phyloP scores from a whole-genome alignment of 2,329 filamentous ascomycete genomes.

The Xylaria sp. region DNA sequence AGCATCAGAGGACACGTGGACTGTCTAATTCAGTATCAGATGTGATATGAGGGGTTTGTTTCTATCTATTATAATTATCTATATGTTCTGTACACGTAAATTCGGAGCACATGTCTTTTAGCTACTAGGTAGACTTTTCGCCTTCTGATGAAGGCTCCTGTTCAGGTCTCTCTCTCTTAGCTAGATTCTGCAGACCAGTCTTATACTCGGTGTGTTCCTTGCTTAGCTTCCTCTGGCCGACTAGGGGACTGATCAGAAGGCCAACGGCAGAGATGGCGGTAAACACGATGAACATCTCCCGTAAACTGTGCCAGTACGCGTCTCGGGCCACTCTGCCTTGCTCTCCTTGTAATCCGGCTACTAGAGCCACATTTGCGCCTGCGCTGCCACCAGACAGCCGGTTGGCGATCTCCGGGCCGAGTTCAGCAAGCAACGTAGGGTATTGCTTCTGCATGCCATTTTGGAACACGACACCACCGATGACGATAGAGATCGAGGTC shows the following conservation, averaged over 20 bases:
- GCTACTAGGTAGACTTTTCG: constrained; percentile 24
- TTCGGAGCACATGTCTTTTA: neutral
- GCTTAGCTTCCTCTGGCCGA: constrained; percentile 62
- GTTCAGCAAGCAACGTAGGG: constrained; percentile 56
- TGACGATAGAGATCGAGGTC: constrained; percentile 73
- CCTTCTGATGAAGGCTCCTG: constrained; percentile 19
- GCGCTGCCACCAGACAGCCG: constrained; percentile 62
- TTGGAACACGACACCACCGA: constrained; percentile 83
- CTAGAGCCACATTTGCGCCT: constrained; percentile 61
- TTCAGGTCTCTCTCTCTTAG: constrained; percentile 24
- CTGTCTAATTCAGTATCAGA: neutral
- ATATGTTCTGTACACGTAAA: neutral
- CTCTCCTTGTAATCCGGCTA: constrained; percentile 55
- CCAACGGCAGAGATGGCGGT: constrained; percentile 60
- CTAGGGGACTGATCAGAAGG: constrained; percentile 58
- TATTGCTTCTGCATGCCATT: constrained; percentile 73
- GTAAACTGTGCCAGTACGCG: constrained; percentile 61
- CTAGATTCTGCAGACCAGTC: constrained; percentile 62
- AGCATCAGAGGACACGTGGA: neutral
- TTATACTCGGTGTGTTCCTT: constrained; percentile 67
- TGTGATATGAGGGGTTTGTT: neutral
- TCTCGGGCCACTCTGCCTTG: constrained; percentile 51
- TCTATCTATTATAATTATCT: constrained; percentile 24
- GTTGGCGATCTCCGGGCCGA: constrained; percentile 59
- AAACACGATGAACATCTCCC: constrained; percentile 68